A percentile compares a stretch with the other conserved stretches of the same genome.
Conservation (phyloP, 768 basidiomycete genomes). For the Boletus sp. region DNA sequence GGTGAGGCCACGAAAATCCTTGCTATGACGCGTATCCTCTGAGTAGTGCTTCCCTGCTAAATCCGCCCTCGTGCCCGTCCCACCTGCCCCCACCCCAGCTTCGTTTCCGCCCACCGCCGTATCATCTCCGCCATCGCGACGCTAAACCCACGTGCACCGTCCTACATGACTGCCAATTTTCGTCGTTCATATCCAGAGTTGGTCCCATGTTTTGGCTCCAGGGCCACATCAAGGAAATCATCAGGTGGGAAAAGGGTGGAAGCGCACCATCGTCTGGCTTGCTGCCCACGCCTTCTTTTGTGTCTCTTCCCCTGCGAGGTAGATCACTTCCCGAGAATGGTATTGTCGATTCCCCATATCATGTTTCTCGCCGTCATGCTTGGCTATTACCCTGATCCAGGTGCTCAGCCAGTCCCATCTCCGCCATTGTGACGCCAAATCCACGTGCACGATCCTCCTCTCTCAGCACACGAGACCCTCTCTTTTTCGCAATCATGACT, state of each 20-base stretch:
- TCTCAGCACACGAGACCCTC: too few species aligned
- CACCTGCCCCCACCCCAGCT: conserved; percentile 25
- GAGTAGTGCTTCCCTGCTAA: conserved; percentile 18
- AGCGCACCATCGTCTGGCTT: conserved; percentile 72
- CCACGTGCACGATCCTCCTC: too few species aligned
- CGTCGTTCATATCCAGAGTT: conserved; percentile 72
- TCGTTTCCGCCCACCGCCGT: conserved; percentile 8
- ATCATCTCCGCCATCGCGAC: conserved; percentile 19
- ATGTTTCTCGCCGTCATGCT: too few species aligned
- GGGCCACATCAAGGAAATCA: conserved; percentile 81
- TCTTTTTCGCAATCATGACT: too few species aligned
- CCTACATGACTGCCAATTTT: conserved; percentile 52
- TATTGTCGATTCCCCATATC: too few species aligned
- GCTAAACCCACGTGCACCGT: conserved; percentile 17
- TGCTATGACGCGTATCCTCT: too few species aligned
- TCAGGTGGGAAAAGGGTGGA: conserved; percentile 81
- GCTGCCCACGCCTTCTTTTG: conserved; percentile 76
- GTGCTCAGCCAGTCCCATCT: too few species aligned
- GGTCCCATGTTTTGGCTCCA: conserved; percentile 89
- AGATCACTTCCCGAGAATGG: too few species aligned
- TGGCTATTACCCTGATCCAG: too few species aligned
- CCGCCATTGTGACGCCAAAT: too few species aligned
- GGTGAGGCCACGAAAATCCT: too few species aligned
- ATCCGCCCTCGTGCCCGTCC: conserved; percentile 37
- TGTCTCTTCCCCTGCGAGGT: conserved; percentile 45